Conservation (phyloP, 352 stramenopile genomes). For the Aphanomyces euteiches region DNA sequence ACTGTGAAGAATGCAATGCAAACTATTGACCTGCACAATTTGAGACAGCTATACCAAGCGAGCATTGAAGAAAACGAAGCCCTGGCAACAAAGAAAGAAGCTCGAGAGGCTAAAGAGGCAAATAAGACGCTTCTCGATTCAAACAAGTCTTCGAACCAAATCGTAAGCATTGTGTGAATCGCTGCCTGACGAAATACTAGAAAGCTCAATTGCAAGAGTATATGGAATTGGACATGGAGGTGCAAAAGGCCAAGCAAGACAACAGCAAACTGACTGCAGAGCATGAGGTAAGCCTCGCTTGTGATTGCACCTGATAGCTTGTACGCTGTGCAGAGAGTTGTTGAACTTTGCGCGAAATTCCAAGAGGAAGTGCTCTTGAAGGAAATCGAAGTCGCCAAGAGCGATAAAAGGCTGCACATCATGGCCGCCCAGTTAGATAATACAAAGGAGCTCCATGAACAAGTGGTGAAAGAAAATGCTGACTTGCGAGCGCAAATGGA, state of each 20-base stretch:
- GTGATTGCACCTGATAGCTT: background rate
- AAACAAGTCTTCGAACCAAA: no score
- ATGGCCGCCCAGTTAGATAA: conserved; percentile 34
- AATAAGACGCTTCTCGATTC: background rate
- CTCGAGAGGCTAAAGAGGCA: background rate
- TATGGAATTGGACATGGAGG: conserved; percentile 28
- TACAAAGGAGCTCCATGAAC: conserved; percentile 21
- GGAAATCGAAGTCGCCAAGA: conserved; percentile 61
- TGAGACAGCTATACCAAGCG: conserved; percentile 13
- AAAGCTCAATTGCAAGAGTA: conserved; percentile 21
- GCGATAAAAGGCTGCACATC: conserved; percentile 41
- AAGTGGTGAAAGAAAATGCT: conserved; percentile 14
- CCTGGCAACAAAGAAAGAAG: background rate
- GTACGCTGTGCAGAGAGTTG: conserved; percentile 35
- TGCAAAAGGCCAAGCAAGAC: conserved; percentile 21
- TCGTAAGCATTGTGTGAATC: no score
- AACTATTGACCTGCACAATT: conserved; percentile 3
- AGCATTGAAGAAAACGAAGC: conserved; percentile 22
- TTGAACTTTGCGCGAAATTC: conserved; percentile 54
- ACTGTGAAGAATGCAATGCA: background rate
- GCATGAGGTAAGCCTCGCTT: conserved; percentile 11
- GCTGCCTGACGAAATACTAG: background rate
- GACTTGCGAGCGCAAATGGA: conserved; percentile 31
- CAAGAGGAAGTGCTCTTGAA: conserved; percentile 76
- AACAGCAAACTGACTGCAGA: conserved; percentile 12